Evolutionary conservation across 1,284 basidiomycete species (phyloP).

Genomic region (Fomitopsis palustris): DNA sequence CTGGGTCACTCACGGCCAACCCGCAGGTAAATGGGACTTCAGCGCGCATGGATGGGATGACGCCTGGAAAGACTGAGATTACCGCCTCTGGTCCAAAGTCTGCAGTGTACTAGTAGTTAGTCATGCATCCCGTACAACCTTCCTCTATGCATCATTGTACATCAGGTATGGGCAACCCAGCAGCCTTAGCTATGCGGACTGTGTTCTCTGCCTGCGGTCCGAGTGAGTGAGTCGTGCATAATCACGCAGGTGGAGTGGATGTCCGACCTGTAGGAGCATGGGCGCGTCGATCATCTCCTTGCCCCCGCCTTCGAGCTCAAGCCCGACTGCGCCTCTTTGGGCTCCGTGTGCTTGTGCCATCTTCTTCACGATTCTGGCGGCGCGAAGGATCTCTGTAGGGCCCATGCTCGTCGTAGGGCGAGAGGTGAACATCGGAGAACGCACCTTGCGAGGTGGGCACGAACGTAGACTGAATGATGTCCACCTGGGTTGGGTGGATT

Average conservation of each 20-base stretch:
- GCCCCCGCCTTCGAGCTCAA: slow-evolving; percentile 59
- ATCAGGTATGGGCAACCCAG: slow-evolving; percentile 59
- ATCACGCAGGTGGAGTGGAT: background rate
- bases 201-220: slow-evolving; percentile 58
- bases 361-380: slow-evolving; percentile 66
- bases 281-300: slow-evolving; percentile 92
- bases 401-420: background rate
- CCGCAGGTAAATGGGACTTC: slow-evolving; percentile 52
- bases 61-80: slow-evolving; percentile 45
- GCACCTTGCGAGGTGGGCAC: slow-evolving; percentile 72
- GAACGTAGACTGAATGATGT: slow-evolving; percentile 76
- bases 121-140: background rate
- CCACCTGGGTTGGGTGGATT: slow-evolving; percentile 88
- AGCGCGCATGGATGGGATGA: slow-evolving; percentile 68
- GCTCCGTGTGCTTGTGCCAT: slow-evolving; percentile 53
- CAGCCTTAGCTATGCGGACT: slow-evolving; percentile 59
- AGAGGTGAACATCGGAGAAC: slow-evolving; percentile 9
- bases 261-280: slow-evolving; percentile 77
- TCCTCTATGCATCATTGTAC: slow-evolving; percentile 17
- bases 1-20: slow-evolving; percentile 52
- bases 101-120: background rate
- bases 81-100: no score
- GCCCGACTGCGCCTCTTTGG: slow-evolving; percentile 59
- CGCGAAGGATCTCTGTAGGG: slow-evolving; percentile 70
- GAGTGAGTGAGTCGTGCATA: slow-evolving; percentile 18